These are phyloP conservation scores for Saccharomyces hybrid DNA, from an alignment of 1,139 yeast genomes.

Conservation along the genomic window DNA sequence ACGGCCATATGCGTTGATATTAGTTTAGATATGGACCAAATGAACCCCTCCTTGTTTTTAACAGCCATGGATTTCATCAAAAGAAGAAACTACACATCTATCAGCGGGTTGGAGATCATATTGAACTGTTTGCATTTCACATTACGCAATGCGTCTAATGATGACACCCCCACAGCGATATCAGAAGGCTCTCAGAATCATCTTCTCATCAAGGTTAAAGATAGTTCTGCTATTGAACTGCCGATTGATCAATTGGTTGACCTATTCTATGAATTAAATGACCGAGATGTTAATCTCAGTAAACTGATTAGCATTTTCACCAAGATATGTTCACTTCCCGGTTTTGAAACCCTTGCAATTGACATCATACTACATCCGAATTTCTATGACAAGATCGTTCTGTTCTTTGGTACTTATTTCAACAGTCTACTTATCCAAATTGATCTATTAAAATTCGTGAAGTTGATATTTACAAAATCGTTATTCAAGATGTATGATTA, in stretches of 20 bases:
- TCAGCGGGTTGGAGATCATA: constrained; percentile 5
- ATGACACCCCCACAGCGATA: background rate
- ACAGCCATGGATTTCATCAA: constrained; percentile 2
- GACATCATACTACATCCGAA: constrained; percentile 15
- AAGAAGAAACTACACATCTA: constrained; percentile 1
- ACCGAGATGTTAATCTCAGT: constrained; percentile 23
- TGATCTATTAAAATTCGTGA: constrained; percentile 29
- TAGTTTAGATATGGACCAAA: background rate
- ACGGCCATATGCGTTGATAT: constrained; percentile 2
- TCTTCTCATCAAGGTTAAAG: constrained; percentile 1
- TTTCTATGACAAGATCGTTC: constrained; percentile 16
- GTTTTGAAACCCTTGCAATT: constrained; percentile 16
- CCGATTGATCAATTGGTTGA: constrained; percentile 11
- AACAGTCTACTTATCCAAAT: constrained; percentile 31
- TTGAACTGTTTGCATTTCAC: constrained; percentile 4
- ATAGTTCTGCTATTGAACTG: constrained; percentile 2
- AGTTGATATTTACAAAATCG: constrained; percentile 19
- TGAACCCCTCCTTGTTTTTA: constrained; percentile 3
- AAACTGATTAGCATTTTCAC: constrained; percentile 24
- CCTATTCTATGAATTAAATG: constrained; percentile 18
- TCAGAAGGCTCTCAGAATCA: constrained; percentile 3
- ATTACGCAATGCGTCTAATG: background rate
- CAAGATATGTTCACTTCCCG: constrained; percentile 20
- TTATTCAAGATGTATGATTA: constrained; percentile 4
- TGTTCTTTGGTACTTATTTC: constrained; percentile 26